Evolutionary conservation across 208 protist species (phyloP).

Genomic region (Leishmania tarentolae): DNA sequence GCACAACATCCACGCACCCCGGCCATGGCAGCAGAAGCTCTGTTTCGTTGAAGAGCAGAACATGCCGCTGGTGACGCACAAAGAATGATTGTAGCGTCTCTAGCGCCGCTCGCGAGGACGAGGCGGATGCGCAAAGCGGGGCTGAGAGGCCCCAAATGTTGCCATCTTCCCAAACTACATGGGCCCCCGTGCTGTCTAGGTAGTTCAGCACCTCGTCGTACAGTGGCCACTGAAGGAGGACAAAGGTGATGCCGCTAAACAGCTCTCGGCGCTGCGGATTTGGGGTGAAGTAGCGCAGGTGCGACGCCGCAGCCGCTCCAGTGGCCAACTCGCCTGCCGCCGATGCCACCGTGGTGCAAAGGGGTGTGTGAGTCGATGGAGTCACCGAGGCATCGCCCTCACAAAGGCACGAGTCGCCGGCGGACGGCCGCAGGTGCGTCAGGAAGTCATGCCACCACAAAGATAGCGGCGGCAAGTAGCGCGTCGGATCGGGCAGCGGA

Average conservation of each 20-base stretch:
- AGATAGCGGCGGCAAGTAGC: slow-evolving; percentile 35
- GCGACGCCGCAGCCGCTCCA: background rate
- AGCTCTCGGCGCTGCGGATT: slow-evolving; percentile 45
- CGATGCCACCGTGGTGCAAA: background rate
- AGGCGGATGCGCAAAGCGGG: background rate
- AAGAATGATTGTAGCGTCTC: slow-evolving; percentile 38
- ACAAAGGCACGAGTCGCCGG: background rate
- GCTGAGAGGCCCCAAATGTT: background rate
- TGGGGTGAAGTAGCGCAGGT: slow-evolving; percentile 30
- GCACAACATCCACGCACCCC: slow-evolving; percentile 36
- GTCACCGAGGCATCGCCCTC: background rate
- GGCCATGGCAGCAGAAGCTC: slow-evolving; percentile 48
- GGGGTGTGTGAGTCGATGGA: background rate
- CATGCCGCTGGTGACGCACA: slow-evolving; percentile 38
- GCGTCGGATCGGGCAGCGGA: slow-evolving; percentile 42
- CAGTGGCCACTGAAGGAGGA: slow-evolving; percentile 61
- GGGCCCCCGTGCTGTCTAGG: slow-evolving; percentile 48
- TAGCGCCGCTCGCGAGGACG: background rate
- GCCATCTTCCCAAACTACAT: slow-evolving; percentile 51
- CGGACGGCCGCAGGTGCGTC: background rate
- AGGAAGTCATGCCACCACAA: slow-evolving; percentile 29
- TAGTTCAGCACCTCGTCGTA: slow-evolving; percentile 61
- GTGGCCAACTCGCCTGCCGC: background rate
- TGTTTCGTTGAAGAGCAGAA: slow-evolving; percentile 60
- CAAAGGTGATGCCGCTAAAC: slow-evolving; percentile 52